These are phyloP conservation scores for Pichia kluyveri DNA, from an alignment of 805 yeast species.

Conservation along the genomic window DNA sequence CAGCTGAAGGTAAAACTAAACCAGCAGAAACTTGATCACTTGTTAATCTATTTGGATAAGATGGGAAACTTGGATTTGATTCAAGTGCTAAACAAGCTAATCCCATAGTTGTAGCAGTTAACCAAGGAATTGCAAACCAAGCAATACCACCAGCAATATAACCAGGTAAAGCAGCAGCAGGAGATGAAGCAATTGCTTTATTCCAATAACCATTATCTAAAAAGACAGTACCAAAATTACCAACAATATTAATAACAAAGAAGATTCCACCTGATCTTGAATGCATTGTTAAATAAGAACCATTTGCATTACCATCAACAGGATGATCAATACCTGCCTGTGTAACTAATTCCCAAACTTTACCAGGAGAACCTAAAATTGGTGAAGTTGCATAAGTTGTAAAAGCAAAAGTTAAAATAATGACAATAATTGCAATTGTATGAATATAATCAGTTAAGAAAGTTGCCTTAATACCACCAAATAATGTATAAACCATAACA, in stretches of 20 bases:
- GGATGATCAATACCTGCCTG: slow-evolving; percentile 55
- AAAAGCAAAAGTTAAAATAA: slow-evolving; percentile 75
- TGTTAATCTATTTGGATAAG: slow-evolving; percentile 61
- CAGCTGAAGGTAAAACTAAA: slow-evolving; percentile 67
- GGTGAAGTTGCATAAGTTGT: slow-evolving; percentile 65
- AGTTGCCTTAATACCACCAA: slow-evolving; percentile 80
- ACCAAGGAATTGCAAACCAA: slow-evolving; percentile 87
- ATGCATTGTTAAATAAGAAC: slow-evolving; percentile 82
- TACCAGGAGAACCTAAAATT: slow-evolving; percentile 71
- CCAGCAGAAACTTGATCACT: slow-evolving; percentile 74
- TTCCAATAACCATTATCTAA: slow-evolving; percentile 84
- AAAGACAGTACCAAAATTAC: slow-evolving; percentile 85
- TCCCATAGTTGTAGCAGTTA: slow-evolving; percentile 79
- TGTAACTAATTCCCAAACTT: slow-evolving; percentile 66
- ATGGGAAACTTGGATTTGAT: slow-evolving; percentile 63
- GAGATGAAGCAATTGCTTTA: slow-evolving; percentile 72
- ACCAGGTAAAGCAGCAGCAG: slow-evolving; percentile 80
- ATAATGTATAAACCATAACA: slow-evolving; percentile 62
- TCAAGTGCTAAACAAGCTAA: slow-evolving; percentile 74
- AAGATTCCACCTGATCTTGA: slow-evolving; percentile 83
- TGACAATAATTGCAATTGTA: slow-evolving; percentile 70
- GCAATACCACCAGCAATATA: slow-evolving; percentile 82
- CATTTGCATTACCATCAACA: slow-evolving; percentile 69
- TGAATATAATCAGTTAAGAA: slow-evolving; percentile 73
- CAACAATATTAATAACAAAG: slow-evolving; percentile 79